Conservation (phyloP, 805 yeast genomes). For the Kluyveromyces lactis region DNA sequence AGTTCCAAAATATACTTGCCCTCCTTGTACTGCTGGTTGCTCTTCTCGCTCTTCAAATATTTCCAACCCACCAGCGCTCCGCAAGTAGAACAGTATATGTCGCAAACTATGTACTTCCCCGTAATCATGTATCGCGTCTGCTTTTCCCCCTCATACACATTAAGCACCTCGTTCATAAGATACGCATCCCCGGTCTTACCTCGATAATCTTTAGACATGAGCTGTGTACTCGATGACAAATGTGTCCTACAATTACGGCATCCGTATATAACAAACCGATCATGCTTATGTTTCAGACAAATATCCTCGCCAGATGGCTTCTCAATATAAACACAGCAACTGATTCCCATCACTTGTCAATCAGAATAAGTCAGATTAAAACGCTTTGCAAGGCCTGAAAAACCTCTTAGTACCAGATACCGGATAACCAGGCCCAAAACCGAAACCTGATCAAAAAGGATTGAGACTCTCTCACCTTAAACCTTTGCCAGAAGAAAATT, state of each 20-base stretch:
- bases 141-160: conserved; percentile 31
- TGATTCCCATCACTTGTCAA: conserved; percentile 17
- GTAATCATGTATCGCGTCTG: conserved; percentile 48
- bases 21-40: conserved; percentile 48
- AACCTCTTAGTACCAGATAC: too few species aligned
- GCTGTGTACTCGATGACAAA: conserved; percentile 23
- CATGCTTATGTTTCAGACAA: conserved; percentile 7
- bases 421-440: too few species aligned
- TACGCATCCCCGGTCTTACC: conserved; percentile 54
- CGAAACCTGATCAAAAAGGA: too few species aligned
- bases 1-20: conserved; percentile 50
- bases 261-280: conserved; percentile 24
- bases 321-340: conserved; percentile 23
- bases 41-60: conserved; percentile 40
- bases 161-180: conserved; percentile 42
- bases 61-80: conserved; percentile 53
- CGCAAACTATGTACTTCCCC: conserved; percentile 50
- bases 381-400: too few species aligned
- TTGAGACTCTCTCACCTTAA: too few species aligned
- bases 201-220: conserved; percentile 36
- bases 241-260: conserved; percentile 27
- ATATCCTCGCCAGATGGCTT: conserved; percentile 7
- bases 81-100: conserved; percentile 50
- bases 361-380: too few species aligned
- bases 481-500: too few species aligned